phyloP scores from a whole-genome alignment of 208 protist species.

The Angomonas deanei region DNA sequence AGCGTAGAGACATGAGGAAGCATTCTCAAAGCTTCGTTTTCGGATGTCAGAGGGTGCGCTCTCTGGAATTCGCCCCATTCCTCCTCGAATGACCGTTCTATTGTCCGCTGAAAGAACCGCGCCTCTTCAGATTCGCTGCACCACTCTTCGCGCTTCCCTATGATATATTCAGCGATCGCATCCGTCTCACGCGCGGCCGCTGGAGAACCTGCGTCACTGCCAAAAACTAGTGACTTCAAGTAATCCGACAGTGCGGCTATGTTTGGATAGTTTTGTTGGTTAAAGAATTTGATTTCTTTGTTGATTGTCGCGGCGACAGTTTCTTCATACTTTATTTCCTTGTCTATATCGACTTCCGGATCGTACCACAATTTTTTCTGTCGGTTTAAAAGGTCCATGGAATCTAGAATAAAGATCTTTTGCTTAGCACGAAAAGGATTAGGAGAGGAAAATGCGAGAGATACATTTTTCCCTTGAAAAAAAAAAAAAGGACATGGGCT shows the following conservation, averaged over 20 bases:
- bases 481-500: too few species aligned
- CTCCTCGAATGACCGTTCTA: conserved; percentile 29
- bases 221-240: conserved; percentile 34
- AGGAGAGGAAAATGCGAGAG: too few species aligned
- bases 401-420: conserved; percentile 11
- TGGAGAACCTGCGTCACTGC: conserved; percentile 14
- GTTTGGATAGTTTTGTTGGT: conserved; percentile 24
- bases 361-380: conserved; percentile 46
- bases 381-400: conserved; percentile 4
- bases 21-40: conserved; percentile 34
- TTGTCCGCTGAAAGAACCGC: conserved; percentile 24
- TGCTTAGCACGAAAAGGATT: too few species aligned
- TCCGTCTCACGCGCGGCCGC: conserved; percentile 23
- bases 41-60: conserved; percentile 21
- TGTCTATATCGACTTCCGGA: conserved; percentile 25
- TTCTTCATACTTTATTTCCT: conserved; percentile 41
- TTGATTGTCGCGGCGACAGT: conserved; percentile 18
- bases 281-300: conserved; percentile 37
- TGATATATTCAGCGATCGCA: conserved; percentile 42
- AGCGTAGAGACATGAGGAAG: conserved; percentile 33
- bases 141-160: conserved; percentile 22
- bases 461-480: too few species aligned
- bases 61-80: conserved; percentile 46
- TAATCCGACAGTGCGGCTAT: conserved; percentile 21
- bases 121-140: conserved; percentile 34